Base-by-base conservation (phyloP, 768 basidiomycete genomes). In the Termitomyces sp. region DNA sequence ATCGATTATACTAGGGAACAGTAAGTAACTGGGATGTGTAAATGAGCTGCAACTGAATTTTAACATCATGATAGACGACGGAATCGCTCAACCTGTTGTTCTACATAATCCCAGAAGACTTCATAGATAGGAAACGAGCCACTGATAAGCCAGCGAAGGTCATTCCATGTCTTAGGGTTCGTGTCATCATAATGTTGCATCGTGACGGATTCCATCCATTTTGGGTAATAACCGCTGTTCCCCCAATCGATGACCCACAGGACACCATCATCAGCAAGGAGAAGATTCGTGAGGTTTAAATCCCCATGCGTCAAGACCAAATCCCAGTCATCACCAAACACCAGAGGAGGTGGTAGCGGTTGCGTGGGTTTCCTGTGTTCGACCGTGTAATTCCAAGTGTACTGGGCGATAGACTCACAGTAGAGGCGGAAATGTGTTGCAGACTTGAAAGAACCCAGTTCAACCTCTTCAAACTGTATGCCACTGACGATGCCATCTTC, bases 231-330 rank as follows among this genome's bases (percentile, higher is more conserved):
- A 4, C 72, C 70, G 3, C 64, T 55, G 18, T 55, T 49, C 0
- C 37, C 68, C 69, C 70, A 73, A 59, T 73, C 72, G 34, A 73
- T 60, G 18, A 73, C 48, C 70, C 70, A 74, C 6, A 73, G 52
- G 13, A 55, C 55, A 1, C 68, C 69, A 41, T 68, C 65, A 4
- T 67, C 59, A n/a, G 56, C 62, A 7, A 71, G 46, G 22, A 71
- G 54, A 41, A 71, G 49, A 56, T 73, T 71, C 7, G 59, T 49
- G 22, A 65, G 55, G 51, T 66, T 63, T 8, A 73, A 49, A 48
- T 73, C 72, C 8, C 47, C 46, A 53, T 73, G 71, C 12, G 61
- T 66, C 20, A n/a, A n/a, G n/a, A n/a, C n/a, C n/a, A n/a, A n/a
- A n/a, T n/a, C n/a, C n/a, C n/a, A n/a, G n/a, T n/a, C n/a, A n/a